Base-by-base conservation (phyloP, 2,329 filamentous ascomycete species). In the Aureobasidium sp. region DNA sequence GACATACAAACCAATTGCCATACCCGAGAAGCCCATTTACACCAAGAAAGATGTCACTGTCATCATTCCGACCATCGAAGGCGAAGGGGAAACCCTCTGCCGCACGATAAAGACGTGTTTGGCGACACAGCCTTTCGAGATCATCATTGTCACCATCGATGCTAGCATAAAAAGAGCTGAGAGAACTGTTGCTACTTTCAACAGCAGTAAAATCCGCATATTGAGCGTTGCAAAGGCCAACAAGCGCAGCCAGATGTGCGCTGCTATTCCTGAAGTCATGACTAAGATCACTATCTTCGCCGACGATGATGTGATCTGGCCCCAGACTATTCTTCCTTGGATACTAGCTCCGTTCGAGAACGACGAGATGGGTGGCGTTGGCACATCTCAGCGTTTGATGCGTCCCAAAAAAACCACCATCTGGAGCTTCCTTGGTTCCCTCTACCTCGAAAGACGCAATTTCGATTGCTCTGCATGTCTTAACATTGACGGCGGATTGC, bases 401-500 rank as follows among this genome's bases (percentile, higher is more conserved):
- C 87, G 91, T 65, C 85, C 86, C 66, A 82, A 83, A 70, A 79
- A 78, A 50, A 80, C 78, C 63, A 84, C 84, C 44, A 78, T 90
- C 66, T 97, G 87, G 86, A 92, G 92, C 72, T 97, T 93, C 81
- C 82, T 97, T 23, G 92, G 92, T 6, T 90, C 91, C 26, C 86
- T 92, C 57, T 97, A 97, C 75, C 88, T 97, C 65, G 90, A 96
- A 75, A 86, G 93, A 63, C 87, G 93, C 65, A 97, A 97, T 76
- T 97, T 97, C 73, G 93, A 97, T 75, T 96, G 95, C 72, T 95
- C 92, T 52, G 92, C 93, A 36, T 97, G 92, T 61, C 93, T 95
- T 74, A 90, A 93, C 77, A 88, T 97, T 57, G 93, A 97, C 72
- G 93, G 93, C 63, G 93, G 93, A 44, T 88, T 95, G n/a, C 95